Evolutionary conservation across 768 basidiomycete species (phyloP).

Genomic region (Albatrellus ellisii): DNA sequence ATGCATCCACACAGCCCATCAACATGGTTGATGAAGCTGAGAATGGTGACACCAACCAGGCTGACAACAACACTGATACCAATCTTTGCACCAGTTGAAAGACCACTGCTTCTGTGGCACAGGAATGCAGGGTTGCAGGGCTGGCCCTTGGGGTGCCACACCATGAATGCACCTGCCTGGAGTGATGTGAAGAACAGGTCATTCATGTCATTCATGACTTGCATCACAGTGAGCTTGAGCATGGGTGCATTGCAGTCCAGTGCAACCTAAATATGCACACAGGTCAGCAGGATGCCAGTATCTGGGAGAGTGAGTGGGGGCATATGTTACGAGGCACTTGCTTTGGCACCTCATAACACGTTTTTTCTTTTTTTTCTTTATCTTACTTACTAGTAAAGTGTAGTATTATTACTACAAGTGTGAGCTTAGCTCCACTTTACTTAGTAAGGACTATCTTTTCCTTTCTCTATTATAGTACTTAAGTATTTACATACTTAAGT

Average conservation of each 20-base stretch:
- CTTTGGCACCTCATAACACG: too few relatives aligned
- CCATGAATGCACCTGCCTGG: conserved; percentile 50
- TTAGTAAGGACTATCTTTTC: too few relatives aligned
- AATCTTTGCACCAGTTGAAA: conserved; percentile 51
- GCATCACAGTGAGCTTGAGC: conserved; percentile 70
- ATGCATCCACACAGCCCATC: too few relatives aligned
- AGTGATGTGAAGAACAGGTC: conserved; percentile 74
- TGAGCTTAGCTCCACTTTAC: too few relatives aligned
- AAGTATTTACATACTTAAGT: too few relatives aligned
- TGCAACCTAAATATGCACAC: conserved; percentile 33
- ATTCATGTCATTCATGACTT: conserved; percentile 48
- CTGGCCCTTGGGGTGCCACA: conserved; percentile 45
- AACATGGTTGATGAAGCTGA: too few relatives aligned
- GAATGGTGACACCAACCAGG: conserved; percentile 44
- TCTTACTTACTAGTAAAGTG: too few relatives aligned
- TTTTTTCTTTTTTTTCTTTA: too few relatives aligned
- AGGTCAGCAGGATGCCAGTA: not conserved
- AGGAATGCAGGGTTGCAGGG: conserved; percentile 70
- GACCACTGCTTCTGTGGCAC: conserved; percentile 29
- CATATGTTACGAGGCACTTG: too few relatives aligned
- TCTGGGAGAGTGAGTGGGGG: too few relatives aligned
- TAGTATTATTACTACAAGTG: too few relatives aligned
- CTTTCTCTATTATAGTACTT: too few relatives aligned
- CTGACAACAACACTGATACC: conserved; percentile 57
- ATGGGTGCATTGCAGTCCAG: conserved; percentile 85